A percentile compares a stretch with the other conserved stretches of the same genome.
Evolutionary conservation across 2,329 filamentous ascomycete genomes (phyloP).

Genomic region (Aciculosporium take): DNA sequence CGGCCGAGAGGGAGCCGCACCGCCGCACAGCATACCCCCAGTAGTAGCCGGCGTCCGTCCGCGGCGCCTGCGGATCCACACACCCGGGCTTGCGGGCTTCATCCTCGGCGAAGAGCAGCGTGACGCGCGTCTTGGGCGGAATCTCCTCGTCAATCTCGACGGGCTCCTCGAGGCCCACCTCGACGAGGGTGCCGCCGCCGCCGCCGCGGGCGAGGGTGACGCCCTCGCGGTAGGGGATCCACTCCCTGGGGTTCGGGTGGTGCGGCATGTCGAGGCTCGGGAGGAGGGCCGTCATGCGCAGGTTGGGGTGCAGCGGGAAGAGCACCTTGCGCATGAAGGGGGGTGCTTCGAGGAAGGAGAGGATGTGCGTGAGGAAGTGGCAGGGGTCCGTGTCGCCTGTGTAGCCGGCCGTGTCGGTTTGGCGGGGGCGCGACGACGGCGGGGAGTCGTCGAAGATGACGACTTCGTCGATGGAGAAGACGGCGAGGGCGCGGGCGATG

Average conservation of each 20-base stretch:
- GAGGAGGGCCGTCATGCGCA: conserved; percentile 56
- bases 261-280: conserved; percentile 76
- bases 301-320: conserved; percentile 67
- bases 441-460: conserved; percentile 64
- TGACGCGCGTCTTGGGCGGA: conserved; percentile 58
- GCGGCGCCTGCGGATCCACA: conserved; percentile 53
- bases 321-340: conserved; percentile 64
- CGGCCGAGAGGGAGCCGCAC: conserved; percentile 49
- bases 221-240: conserved; percentile 68
- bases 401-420: conserved; percentile 37
- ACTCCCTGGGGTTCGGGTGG: conserved; percentile 62
- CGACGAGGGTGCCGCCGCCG: conserved; percentile 38
- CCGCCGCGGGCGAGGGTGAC: conserved; percentile 41
- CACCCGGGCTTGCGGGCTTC: conserved; percentile 35
- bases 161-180: conserved; percentile 41
- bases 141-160: conserved; percentile 45
- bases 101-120: conserved; percentile 43
- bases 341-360: conserved; percentile 73
- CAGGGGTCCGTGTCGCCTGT: conserved; percentile 62
- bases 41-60: conserved; percentile 67
- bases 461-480: conserved; percentile 76
- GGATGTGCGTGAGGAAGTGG: conserved; percentile 65
- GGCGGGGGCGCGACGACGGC: conserved; percentile 26
- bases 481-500: conserved; percentile 65
- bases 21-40: conserved; percentile 69